Evolutionary conservation across 306 rosid species (phyloP).

Genomic region (Arachis stenosperma): DNA sequence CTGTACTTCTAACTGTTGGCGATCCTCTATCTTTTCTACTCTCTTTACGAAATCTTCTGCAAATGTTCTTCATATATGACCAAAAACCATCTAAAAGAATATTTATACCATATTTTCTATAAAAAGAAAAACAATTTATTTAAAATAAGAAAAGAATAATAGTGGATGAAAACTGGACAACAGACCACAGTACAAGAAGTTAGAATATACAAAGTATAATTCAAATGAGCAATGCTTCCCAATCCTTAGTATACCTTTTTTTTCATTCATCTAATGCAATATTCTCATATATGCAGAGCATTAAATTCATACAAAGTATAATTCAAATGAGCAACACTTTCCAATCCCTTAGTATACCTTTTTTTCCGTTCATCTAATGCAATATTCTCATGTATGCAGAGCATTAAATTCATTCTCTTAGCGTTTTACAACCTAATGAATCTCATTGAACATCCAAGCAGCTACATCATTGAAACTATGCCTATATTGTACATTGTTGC

Average conservation of each 20-base stretch:
- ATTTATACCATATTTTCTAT: not conserved
- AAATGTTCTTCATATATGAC: not conserved
- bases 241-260: not conserved
- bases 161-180: no score
- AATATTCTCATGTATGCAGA: not conserved
- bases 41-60: not conserved
- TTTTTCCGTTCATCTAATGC: not conserved
- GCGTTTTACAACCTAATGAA: not conserved
- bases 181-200: no score
- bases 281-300: not conserved
- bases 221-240: no score
- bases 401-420: not conserved
- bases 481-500: not conserved
- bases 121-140: not conserved
- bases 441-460: not conserved
- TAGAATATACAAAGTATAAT: no score
- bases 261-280: not conserved
- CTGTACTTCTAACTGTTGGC: not conserved
- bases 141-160: no score
- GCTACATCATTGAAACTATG: not conserved
- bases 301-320: no score
- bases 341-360: not conserved
- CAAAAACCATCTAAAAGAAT: not conserved
- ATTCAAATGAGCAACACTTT: no score
- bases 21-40: not conserved